These are phyloP conservation scores for Bimuria novae-zelandiae DNA, from an alignment of 2,329 filamentous ascomycete genomes.

Conservation along the genomic window DNA sequence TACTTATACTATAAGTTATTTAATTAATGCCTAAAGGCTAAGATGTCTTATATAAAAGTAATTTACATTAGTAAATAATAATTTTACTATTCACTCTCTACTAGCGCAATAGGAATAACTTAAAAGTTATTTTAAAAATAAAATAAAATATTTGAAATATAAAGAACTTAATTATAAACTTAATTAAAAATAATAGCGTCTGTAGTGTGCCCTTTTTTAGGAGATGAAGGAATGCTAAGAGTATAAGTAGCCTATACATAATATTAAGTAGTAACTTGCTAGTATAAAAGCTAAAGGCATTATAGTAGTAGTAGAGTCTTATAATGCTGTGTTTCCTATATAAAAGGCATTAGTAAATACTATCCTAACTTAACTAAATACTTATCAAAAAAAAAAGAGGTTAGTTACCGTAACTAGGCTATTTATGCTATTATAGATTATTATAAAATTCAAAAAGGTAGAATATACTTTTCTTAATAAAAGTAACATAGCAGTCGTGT, in stretches of 20 bases:
- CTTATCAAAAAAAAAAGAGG: conserved; percentile 12
- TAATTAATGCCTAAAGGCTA: conserved; percentile 16
- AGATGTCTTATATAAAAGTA: conserved; percentile 17
- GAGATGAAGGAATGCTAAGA: conserved; percentile 11
- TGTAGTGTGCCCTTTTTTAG: conserved; percentile 8
- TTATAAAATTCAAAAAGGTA: conserved; percentile 16
- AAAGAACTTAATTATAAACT: conserved; percentile 18
- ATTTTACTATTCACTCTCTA: conserved; percentile 13
- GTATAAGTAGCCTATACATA: conserved; percentile 13
- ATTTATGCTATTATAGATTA: conserved; percentile 13
- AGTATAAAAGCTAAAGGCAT: conserved; percentile 10
- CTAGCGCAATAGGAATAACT: conserved; percentile 15
- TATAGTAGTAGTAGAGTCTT: conserved; percentile 1
- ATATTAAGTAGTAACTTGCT: conserved; percentile 24
- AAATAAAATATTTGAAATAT: conserved; percentile 18
- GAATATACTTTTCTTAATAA: conserved; percentile 2
- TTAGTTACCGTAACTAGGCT: background rate
- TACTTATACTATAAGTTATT: conserved; percentile 22
- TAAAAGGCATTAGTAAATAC: conserved; percentile 9
- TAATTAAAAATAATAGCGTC: conserved; percentile 14
- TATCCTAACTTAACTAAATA: conserved; percentile 1
- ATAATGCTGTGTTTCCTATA: conserved; percentile 10
- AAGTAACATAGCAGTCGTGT: background rate
- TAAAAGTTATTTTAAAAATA: conserved; percentile 15
- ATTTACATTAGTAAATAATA: conserved; percentile 18